Percentiles rank a stretch among this genome's conserved stretches.
These are phyloP conservation scores for Phascolomyces articulosus DNA, from an alignment of 371 early-diverging fungal species.

Conservation along the genomic window DNA sequence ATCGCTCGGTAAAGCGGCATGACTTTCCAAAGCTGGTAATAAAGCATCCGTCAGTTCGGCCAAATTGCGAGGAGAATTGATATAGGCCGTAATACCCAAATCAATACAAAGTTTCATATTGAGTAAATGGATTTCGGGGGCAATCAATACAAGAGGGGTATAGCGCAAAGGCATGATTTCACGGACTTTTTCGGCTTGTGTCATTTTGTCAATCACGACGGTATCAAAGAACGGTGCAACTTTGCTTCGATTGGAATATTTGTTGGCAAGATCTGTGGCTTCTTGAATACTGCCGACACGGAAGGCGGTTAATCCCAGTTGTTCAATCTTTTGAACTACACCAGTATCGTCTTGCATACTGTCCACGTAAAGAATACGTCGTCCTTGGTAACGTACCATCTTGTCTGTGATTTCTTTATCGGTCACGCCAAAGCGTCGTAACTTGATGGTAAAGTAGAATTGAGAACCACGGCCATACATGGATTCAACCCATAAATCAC, in stretches of 20 bases:
- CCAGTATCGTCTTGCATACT: constrained; percentile 27
- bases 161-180: constrained; percentile 56
- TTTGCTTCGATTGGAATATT: constrained; percentile 20
- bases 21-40: constrained; percentile 67
- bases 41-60: constrained; percentile 66
- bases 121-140: constrained; percentile 45
- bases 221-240: constrained; percentile 40
- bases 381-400: constrained; percentile 49
- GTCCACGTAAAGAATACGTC: constrained; percentile 55
- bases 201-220: constrained; percentile 44
- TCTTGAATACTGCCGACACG: constrained; percentile 38
- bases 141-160: constrained; percentile 64
- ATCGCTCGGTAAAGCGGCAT: constrained; percentile 60
- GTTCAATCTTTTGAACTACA: constrained; percentile 20
- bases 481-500: constrained; percentile 72
- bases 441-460: constrained; percentile 72
- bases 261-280: constrained; percentile 30
- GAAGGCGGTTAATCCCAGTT: constrained; percentile 24
- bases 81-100: constrained; percentile 66
- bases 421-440: constrained; percentile 39
- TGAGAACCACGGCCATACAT: constrained; percentile 68
- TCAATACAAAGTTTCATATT: constrained; percentile 69
- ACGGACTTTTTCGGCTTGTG: constrained; percentile 41
- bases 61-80: constrained; percentile 59
- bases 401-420: constrained; percentile 44